Evolutionary conservation across 306 rosid species (phyloP), one percentile per base, ranked within the genome.

Genomic region (Vigna mungo): DNA sequence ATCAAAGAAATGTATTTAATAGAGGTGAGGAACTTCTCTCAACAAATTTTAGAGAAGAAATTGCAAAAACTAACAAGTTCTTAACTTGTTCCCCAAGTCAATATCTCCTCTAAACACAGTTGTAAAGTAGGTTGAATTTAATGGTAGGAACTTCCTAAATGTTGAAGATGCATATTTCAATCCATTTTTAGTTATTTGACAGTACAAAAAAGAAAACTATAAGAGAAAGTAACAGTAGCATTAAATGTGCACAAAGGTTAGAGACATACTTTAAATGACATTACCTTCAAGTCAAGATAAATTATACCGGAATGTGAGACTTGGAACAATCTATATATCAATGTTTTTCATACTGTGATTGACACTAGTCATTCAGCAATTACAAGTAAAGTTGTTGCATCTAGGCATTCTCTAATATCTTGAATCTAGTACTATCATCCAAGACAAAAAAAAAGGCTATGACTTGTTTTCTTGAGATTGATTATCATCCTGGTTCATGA

Each of bases 401-500:
- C 60, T 53, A 30, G 52, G 43, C 68, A 62, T 64, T 74, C 17
- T 54, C 76, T 68, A 74, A 49, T 64, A 71, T 58, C 77, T 65
- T 58, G 47, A 55, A 58, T 80, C 79, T 71, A 83, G 59, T 34
- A 70, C 34, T 67, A 37, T 6, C 21, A 56, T 5, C 78, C 18
- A 0, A 14, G 20, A 59, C 4, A 5, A 13, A 47, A 32, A 32
- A 1, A 34, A 21, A 16, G 8, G 30, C 80, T 75, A 84, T 56
- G 69, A 46, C 72, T 68, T 76, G 51, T 44, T 71, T 47, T 84
- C 62, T 17, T 58, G 78, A 72, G 84, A 75, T 78, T 81, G 37
- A 81, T 64, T 21, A 14, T 44, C 52, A 18, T 66, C 91, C 85
- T 32, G 86, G 48, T 86, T 86, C 97, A 89, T 88, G 90, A 95